These are phyloP conservation scores for Prototheca stagnorum DNA, from an alignment of 163 green algal genomes.

Conservation along the genomic window DNA sequence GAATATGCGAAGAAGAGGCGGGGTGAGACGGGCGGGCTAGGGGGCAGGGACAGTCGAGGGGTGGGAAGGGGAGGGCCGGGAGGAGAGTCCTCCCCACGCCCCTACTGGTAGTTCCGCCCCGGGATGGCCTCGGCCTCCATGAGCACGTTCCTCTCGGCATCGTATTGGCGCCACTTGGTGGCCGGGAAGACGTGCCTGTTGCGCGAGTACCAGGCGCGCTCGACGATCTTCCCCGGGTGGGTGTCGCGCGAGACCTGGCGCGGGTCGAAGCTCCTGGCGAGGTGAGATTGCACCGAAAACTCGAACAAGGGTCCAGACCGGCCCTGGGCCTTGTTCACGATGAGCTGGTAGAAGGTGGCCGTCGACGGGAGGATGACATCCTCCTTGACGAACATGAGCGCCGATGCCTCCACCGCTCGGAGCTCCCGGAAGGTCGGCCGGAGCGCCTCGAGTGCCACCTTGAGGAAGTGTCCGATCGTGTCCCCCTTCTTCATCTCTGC, in stretches of 20 bases:
- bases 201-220: slow-evolving; percentile 87
- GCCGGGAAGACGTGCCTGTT: slow-evolving; percentile 98
- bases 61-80: too few species aligned
- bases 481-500: slow-evolving; percentile 74
- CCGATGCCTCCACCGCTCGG: slow-evolving; percentile 24
- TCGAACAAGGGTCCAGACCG: slow-evolving; percentile 88
- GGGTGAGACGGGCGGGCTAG: too few species aligned
- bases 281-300: slow-evolving; percentile 86
- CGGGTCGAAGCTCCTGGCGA: slow-evolving; percentile 62
- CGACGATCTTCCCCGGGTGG: slow-evolving; percentile 73
- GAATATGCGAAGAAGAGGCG: too few species aligned
- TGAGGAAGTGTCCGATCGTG: slow-evolving; percentile 73
- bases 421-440: slow-evolving; percentile 74
- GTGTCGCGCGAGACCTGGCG: slow-evolving; percentile 58
- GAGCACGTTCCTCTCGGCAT: slow-evolving; percentile 50
- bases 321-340: slow-evolving; percentile 69
- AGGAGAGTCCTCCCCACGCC: too few species aligned
- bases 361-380: slow-evolving; percentile 85
- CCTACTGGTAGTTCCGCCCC: too few species aligned
- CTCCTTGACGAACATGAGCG: slow-evolving; percentile 96
- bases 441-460: slow-evolving; percentile 69
- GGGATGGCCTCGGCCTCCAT: too few species aligned
- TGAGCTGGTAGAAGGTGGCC: slow-evolving; percentile 86
- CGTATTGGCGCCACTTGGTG: slow-evolving; percentile 72
- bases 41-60: too few species aligned